These are phyloP conservation scores for Solanum acaule DNA, from an alignment of 257 asterid species.

Conservation along the genomic window DNA sequence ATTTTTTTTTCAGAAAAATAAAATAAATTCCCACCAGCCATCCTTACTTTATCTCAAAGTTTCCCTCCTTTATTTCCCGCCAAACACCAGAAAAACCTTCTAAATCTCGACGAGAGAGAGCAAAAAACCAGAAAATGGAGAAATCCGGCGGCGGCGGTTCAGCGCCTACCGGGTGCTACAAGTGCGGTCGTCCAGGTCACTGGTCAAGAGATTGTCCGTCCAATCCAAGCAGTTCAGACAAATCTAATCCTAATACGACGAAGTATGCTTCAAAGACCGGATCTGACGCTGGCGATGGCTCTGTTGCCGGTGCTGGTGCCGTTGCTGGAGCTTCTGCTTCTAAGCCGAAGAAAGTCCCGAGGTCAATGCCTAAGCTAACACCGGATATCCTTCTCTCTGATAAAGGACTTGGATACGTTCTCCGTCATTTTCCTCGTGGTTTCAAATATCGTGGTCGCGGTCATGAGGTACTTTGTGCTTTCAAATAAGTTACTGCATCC, in stretches of 20 bases:
- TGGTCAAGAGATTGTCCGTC: slow-evolving; percentile 97
- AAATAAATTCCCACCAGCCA: too few species aligned
- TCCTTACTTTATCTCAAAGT: neutral
- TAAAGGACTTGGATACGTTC: slow-evolving; percentile 70
- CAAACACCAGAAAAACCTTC: neutral
- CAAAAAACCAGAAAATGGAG: slow-evolving; percentile 11
- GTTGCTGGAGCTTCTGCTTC: slow-evolving; percentile 15
- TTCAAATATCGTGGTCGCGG: slow-evolving; percentile 84
- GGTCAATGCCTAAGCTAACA: slow-evolving; percentile 68
- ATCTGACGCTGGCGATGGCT: neutral
- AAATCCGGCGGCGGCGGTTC: slow-evolving; percentile 25
- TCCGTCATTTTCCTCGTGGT: slow-evolving; percentile 76
- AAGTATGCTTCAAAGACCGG: neutral
- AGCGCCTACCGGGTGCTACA: slow-evolving; percentile 91
- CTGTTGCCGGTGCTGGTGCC: neutral
- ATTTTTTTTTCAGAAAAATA: neutral
- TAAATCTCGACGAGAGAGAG: neutral
- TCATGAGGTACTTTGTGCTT: slow-evolving; percentile 48
- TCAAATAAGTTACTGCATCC: neutral
- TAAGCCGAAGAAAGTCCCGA: slow-evolving; percentile 45
- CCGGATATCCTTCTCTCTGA: slow-evolving; percentile 83
- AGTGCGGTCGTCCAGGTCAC: slow-evolving; percentile 95
- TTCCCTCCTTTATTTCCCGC: neutral
- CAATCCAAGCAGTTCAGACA: slow-evolving; percentile 15
- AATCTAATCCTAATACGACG: neutral